phyloP scores from a whole-genome alignment of 169 alveolate species.

The Ichthyophthirius multifiliis region DNA sequence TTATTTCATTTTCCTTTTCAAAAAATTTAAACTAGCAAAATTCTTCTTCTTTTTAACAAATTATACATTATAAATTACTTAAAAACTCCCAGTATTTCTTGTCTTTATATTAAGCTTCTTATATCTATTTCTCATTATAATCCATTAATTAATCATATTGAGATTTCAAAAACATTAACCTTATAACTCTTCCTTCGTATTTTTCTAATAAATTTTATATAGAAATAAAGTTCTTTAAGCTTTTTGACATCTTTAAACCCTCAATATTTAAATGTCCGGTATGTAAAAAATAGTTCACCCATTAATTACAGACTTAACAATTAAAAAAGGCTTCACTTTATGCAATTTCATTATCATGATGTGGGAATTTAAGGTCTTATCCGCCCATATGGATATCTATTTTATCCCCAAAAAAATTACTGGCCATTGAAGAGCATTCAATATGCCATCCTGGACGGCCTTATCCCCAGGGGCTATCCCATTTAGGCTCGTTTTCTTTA shows the following conservation, averaged over 20 bases:
- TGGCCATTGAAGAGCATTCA: slow-evolving; percentile 99
- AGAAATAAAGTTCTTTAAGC: slow-evolving; percentile 95
- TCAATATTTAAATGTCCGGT: slow-evolving; percentile 98
- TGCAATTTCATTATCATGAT: slow-evolving; percentile 99
- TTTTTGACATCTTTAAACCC: slow-evolving; percentile 96
- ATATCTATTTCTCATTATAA: slow-evolving; percentile 86
- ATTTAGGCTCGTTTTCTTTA: slow-evolving; percentile 95
- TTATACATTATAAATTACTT: slow-evolving; percentile 84
- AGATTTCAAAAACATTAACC: slow-evolving; percentile 74
- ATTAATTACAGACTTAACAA: slow-evolving; percentile 76
- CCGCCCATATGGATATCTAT: slow-evolving; percentile 99
- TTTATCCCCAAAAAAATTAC: slow-evolving; percentile 88
- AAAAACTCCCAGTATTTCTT: slow-evolving; percentile 90
- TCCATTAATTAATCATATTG: background rate
- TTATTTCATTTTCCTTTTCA: slow-evolving; percentile 59
- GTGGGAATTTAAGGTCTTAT: slow-evolving; percentile 95
- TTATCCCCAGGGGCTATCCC: slow-evolving; percentile 98
- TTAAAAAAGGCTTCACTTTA: slow-evolving; percentile 97
- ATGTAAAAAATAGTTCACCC: slow-evolving; percentile 97
- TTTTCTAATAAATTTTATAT: slow-evolving; percentile 51
- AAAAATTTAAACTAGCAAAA: slow-evolving; percentile 68
- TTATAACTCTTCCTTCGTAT: slow-evolving; percentile 85
- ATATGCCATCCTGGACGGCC: slow-evolving; percentile 99
- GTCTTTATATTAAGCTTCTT: slow-evolving; percentile 93
- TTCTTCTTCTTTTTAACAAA: slow-evolving; percentile 63